Conservation (phyloP, 2,329 filamentous ascomycete genomes). For the Nemania sp. region DNA sequence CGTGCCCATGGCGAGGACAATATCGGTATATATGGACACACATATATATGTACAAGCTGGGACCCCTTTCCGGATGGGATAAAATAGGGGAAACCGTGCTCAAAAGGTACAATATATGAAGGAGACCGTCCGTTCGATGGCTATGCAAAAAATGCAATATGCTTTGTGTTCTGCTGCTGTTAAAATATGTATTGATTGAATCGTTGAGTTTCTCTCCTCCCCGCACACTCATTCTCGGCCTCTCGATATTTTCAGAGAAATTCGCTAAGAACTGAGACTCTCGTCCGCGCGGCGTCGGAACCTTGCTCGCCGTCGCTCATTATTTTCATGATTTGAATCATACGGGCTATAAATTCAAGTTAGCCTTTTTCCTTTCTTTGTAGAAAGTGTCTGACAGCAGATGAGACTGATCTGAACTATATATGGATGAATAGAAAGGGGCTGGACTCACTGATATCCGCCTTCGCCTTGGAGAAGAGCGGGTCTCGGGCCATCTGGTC, state of each 20-base stretch:
- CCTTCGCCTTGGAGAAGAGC: conserved; percentile 60
- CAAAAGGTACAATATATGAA: no score
- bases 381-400: background rate
- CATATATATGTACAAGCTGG: no score
- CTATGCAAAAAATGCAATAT: no score
- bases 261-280: conserved; percentile 61
- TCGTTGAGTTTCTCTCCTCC: no score
- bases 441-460: conserved; percentile 59
- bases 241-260: conserved; percentile 51
- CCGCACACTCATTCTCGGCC: background rate
- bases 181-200: no score
- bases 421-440: background rate
- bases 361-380: background rate
- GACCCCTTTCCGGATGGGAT: no score
- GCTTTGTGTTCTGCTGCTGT: no score
- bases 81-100: no score
- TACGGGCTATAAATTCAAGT: conserved; percentile 49
- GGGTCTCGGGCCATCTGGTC: conserved; percentile 57
- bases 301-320: conserved; percentile 60
- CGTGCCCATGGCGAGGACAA: no score
- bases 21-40: no score
- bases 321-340: conserved; percentile 65
- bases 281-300: conserved; percentile 61
- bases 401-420: background rate
- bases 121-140: no score